Base-by-base conservation (phyloP, 2,329 filamentous ascomycete genomes). In the Trichoderma sp. region DNA sequence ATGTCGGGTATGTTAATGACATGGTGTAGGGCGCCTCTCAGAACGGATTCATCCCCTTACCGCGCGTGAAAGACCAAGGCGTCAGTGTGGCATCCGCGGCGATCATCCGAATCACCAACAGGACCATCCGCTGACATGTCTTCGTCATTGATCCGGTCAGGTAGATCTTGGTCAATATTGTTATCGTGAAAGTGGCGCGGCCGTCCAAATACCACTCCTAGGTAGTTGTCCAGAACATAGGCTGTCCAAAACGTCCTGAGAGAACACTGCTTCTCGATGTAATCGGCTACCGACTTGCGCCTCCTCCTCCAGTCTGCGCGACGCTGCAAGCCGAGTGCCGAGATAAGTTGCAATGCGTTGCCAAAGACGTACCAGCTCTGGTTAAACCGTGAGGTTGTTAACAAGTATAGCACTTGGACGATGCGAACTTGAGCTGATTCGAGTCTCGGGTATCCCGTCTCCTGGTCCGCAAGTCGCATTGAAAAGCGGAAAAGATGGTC, bases 341-440 rank as follows among this genome's bases (percentile, higher is more conserved):
- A 78, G 0, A 82, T 77, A 1, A 87, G 78, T 57, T 85, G 85
- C 2, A 85, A 75, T 0, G 82, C 80, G 2, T 80, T 85, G 0
- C 85, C 85, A 70, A 88, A 88, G 2, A 81, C 76, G 69, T 84
- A 86, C 84, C 85, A 88, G 19, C 83, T 85, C 47, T 86, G 82
- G 63, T 87, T 88, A 69, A 86, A 82, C 0, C 85, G 79, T 1
- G 85, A 85, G 0, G 85, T 85, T 4, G 81, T 82, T 0, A 88
- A 76, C 21, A 88, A 76, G 66, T 86, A 88, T 6, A 87, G 77
- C 14, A 84, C 85, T 68, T 87, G 84, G 1, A 85, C 78, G 0
- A 88, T 72, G 30, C 84, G 78, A 21, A 83, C 84, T 71, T 88
- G 86, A 0, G 85, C 83, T 0, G 82, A 84, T 45, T 87, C 83